A percentile compares a stretch with the other conserved stretches of the same genome.
These are phyloP conservation scores for Picea glauca DNA, from an alignment of 75 land plant genomes.

Conservation along the genomic window DNA sequence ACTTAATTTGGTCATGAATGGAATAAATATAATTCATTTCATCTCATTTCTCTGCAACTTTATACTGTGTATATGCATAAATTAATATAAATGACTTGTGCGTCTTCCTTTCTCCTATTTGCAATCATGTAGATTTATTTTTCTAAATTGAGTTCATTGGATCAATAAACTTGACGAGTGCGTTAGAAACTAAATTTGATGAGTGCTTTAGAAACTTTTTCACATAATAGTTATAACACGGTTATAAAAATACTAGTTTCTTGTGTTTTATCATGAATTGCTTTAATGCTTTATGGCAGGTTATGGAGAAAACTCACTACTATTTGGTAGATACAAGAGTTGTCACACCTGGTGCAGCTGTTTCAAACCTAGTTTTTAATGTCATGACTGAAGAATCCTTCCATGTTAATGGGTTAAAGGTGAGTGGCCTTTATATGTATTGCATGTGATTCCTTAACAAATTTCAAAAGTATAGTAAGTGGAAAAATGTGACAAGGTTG, in stretches of 20 bases:
- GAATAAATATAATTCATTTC: too few species aligned
- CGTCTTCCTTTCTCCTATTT: neutral
- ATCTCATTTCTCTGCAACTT: too few species aligned
- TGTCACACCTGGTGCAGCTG: constrained; percentile 81
- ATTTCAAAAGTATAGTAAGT: neutral
- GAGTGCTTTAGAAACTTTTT: too few species aligned
- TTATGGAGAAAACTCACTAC: constrained; percentile 91
- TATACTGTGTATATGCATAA: too few species aligned
- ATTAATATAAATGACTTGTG: neutral
- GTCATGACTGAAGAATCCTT: constrained; percentile 81
- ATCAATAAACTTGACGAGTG: neutral
- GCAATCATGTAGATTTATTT: neutral
- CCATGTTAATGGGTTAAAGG: constrained; percentile 70
- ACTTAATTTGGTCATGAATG: too few species aligned
- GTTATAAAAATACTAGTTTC: neutral
- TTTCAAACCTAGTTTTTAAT: constrained; percentile 79
- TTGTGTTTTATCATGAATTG: neutral
- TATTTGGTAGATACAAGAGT: constrained; percentile 90
- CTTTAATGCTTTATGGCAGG: constrained; percentile 38
- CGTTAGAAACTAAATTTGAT: neutral
- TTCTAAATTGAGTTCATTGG: neutral
- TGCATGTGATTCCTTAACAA: neutral
- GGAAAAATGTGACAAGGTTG: neutral
- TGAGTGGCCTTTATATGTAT: constrained; percentile 9
- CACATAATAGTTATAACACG: neutral